Evolutionary conservation across 2,329 filamentous ascomycete genomes (phyloP), one percentile per base, ranked within the genome.

Genomic region (Byssoonygena ceratinophila): DNA sequence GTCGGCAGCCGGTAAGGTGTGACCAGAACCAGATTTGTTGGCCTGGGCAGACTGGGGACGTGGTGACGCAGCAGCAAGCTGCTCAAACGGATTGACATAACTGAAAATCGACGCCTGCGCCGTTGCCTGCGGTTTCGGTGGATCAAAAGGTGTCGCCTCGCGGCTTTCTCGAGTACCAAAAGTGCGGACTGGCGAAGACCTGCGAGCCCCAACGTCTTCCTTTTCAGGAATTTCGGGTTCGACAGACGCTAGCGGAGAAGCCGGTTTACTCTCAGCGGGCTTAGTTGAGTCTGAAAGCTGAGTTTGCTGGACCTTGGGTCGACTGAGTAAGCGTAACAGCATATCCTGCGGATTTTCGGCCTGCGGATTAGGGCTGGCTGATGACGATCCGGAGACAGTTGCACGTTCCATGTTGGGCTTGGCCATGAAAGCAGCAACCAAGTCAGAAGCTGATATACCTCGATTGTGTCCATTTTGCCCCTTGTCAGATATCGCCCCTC

Each of bases 311-410:
- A 63, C 58, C 27, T 43, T 66, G 89, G 49, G 85, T 82, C 46
- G 85, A 83, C 89, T 92, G 58, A 98, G 78, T 54, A 97, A 76
- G 61, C 87, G 85, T 57, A 97, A 80, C 45, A 98, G 76, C 64
- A 92, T 86, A 58, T 91, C 83, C 68, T 94, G 86, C 3, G 89
- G 87, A 66, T 88, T 57, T 11, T 60, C 63, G 31, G 55, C 54
- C 55, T 63, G 55, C 59, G 59, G 56, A 52, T 55, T 52, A 20
- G 60, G 57, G 47, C 50, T 57, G 32, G 49, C 54, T 12, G 57
- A 29, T 25, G 57, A 25, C 32, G 47, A 41, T 5, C 53, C 53
- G 20, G 59, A 46, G 41, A 64, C 59, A 55, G 67, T 62, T 25
- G 59, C 54, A 47, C 72, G 68, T 58, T 74, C 37, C 37, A n/a